Conservation (phyloP, 2,329 filamentous ascomycete genomes). For the Claviceps monticola region DNA sequence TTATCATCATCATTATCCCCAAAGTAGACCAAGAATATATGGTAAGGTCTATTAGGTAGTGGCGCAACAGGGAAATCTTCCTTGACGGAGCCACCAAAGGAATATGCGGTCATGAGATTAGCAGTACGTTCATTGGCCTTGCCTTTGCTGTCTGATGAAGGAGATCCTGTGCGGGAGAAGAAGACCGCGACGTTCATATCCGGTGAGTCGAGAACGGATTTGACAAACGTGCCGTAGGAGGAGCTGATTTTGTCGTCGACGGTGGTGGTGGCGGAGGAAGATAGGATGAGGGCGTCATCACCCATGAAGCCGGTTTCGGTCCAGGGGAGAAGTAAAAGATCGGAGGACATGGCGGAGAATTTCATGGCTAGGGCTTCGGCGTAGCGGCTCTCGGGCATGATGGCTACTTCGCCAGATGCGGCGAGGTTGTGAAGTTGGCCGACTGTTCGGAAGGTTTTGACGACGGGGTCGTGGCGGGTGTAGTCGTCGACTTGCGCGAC, state of each 20-base stretch:
- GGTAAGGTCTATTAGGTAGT: constrained; percentile 56
- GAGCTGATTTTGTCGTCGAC: constrained; percentile 25
- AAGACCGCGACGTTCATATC: constrained; percentile 69
- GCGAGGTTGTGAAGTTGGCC: constrained; percentile 73
- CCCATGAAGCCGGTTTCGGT: constrained; percentile 65
- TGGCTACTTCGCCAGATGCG: constrained; percentile 66
- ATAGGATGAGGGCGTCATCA: constrained; percentile 41
- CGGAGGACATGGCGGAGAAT: constrained; percentile 54
- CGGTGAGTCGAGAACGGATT: constrained; percentile 44
- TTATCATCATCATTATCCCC: constrained; percentile 67
- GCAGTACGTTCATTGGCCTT: constrained; percentile 18
- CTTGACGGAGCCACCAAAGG: constrained; percentile 37
- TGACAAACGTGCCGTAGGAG: constrained; percentile 61
- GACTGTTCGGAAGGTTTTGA: constrained; percentile 84
- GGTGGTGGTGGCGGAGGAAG: constrained; percentile 4
- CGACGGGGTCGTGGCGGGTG: constrained; percentile 62
- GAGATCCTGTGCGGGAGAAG: constrained; percentile 44
- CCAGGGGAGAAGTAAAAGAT: constrained; percentile 79
- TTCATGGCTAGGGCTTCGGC: constrained; percentile 62
- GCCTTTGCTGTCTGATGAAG: constrained; percentile 24
- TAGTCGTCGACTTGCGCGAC: constrained; percentile 71
- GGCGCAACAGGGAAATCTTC: constrained; percentile 44
- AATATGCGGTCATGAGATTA: constrained; percentile 37
- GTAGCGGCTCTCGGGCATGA: constrained; percentile 66
- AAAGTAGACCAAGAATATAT: constrained; percentile 78